Evolutionary conservation across 257 asterid species (phyloP), one percentile per base, ranked within the genome.

Genomic region (Primulina huaijiensis): DNA sequence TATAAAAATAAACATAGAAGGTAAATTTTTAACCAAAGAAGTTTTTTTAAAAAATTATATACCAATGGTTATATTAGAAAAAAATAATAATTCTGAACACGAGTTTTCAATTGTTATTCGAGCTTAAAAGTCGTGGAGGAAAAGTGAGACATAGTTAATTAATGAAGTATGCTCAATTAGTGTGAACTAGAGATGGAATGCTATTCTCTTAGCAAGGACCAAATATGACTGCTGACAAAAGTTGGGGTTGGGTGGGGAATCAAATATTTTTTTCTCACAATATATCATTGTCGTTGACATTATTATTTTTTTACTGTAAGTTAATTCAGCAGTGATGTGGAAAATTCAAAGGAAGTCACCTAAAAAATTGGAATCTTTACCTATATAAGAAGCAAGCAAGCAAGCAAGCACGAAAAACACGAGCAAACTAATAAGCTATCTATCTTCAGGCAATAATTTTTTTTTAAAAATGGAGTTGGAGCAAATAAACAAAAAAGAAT

Each of bases 391-490:
- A 46, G 56, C 1, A 23, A 23, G 25, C 25, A 12, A 46, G 8
- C 20, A 3, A 46, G 56, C 20, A 46, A 46, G 19, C 19, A 12
- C 14, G 7, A 7, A 46, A 46, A 46, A n/a, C 56, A 46, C 20
- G 7, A 46, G 20, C 20, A 46, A 46, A 46, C 56, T 46, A 46
- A 46, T 46, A 46, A 43, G 20, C 56, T 16, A 14, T 46, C 7
- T 16, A 43, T 43, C 17, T 46, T 14, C 2, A 11, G 12, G 56
- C 8, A 46, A 11, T 2, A 46, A 16, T 0, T 46, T 5, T 46
- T 46, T 16, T 4, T 33, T 27, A 60, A 40, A 78, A 65, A 81
- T 76, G 72, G 72, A 71, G 19, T 79, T 80, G 83, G 90, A 83
- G 69, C 68, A 76, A 3, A 55, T 43, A 6, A 67, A 62, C 65